A percentile compares a stretch with the other conserved stretches of the same genome.
Conservation (phyloP, 31 red algal species). For the Asparagopsis taxiformis region DNA sequence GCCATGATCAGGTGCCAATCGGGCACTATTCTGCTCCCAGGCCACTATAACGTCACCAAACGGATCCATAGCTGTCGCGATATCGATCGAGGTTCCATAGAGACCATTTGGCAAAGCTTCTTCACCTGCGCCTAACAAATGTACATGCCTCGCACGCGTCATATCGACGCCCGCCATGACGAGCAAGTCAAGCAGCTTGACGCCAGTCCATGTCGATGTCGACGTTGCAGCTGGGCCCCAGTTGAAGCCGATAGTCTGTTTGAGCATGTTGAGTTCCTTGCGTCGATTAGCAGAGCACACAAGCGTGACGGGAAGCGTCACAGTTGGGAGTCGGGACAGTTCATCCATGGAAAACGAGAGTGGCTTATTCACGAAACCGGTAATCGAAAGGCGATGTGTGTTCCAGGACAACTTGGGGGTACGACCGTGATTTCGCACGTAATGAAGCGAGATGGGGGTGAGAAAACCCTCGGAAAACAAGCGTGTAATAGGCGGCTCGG, state of each 20-base stretch:
- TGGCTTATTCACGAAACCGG: constrained; percentile 1
- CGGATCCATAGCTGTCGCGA: constrained; percentile 29
- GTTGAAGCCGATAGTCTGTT: constrained; percentile 49
- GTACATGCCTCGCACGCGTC: constrained; percentile 19
- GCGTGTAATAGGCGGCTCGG: constrained; percentile 5
- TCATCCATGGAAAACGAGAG: constrained; percentile 5
- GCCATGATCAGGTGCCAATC: constrained; percentile 47
- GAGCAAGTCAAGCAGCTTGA: constrained; percentile 30
- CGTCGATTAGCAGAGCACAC: constrained; percentile 62
- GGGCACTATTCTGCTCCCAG: constrained; percentile 43
- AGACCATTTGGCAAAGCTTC: constrained; percentile 35
- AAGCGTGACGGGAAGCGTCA: constrained; percentile 28
- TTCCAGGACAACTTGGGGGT: not conserved
- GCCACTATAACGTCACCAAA: constrained; percentile 51
- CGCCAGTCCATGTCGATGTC: constrained; percentile 54
- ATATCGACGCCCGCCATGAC: constrained; percentile 18
- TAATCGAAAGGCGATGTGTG: constrained; percentile 4
- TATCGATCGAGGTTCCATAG: constrained; percentile 48
- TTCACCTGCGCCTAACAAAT: constrained; percentile 39
- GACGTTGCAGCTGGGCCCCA: constrained; percentile 25
- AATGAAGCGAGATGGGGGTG: constrained; percentile 24
- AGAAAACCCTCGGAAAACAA: constrained; percentile 15
- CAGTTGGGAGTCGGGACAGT: constrained; percentile 7
- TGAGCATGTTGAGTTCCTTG: constrained; percentile 44
- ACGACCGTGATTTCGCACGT: constrained; percentile 34